phyloP scores from a whole-genome alignment of 2,329 filamentous ascomycete genomes.

The Cryphonectria nitschkei region DNA sequence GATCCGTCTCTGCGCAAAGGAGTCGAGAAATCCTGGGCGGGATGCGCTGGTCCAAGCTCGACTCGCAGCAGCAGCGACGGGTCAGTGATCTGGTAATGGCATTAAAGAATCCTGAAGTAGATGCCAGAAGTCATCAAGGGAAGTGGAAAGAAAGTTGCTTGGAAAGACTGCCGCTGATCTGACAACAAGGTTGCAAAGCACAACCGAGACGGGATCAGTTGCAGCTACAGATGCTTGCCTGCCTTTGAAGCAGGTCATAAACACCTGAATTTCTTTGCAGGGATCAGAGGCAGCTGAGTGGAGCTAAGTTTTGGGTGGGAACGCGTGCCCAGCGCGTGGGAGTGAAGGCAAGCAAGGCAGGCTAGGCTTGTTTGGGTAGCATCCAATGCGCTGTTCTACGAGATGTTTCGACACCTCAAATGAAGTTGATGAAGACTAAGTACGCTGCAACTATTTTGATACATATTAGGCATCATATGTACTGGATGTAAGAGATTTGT shows the following conservation, averaged over 20 bases:
- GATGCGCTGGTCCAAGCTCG: conserved; percentile 18
- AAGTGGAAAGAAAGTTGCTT: not conserved
- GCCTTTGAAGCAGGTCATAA: conserved; percentile 23
- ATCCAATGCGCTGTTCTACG: not conserved
- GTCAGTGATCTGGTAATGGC: conserved; percentile 10
- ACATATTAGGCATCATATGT: not conserved
- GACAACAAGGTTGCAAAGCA: conserved; percentile 16
- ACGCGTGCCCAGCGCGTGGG: conserved; percentile 36
- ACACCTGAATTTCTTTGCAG: conserved; percentile 31
- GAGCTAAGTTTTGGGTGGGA: conserved; percentile 30
- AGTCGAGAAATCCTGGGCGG: conserved; percentile 13
- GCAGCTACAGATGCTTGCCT: conserved; percentile 10
- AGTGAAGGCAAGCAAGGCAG: conserved; percentile 25
- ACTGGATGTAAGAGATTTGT: not conserved
- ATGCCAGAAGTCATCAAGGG: not conserved
- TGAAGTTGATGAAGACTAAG: not conserved
- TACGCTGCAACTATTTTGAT: not conserved
- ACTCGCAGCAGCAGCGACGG: conserved; percentile 40
- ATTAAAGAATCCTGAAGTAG: not conserved
- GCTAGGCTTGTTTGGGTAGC: conserved; percentile 33
- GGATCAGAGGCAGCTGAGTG: conserved; percentile 21
- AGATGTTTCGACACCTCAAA: not conserved
- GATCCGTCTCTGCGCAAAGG: conserved; percentile 26
- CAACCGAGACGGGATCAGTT: not conserved
- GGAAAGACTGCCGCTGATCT: conserved; percentile 19